phyloP scores from a whole-genome alignment of 2,329 filamentous ascomycete genomes.

The Ascosphaera aggregata region DNA sequence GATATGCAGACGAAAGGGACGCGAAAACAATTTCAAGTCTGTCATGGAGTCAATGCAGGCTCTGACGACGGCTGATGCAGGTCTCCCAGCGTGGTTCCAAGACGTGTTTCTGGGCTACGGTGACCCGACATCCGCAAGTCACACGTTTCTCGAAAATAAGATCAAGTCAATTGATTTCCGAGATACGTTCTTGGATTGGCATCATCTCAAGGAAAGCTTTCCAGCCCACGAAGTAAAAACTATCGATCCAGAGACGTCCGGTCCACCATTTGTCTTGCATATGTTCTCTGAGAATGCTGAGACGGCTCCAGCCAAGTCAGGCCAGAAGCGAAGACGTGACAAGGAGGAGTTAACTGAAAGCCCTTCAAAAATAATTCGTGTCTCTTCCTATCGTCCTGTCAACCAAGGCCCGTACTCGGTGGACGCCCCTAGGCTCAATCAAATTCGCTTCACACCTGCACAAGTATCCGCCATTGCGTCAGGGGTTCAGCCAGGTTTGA shows the following conservation, averaged over 20 bases:
- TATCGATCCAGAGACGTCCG: conserved; percentile 48
- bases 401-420: conserved; percentile 79
- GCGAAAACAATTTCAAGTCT: conserved; percentile 94
- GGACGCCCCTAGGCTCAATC: conserved; percentile 61
- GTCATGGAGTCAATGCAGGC: conserved; percentile 79
- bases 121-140: conserved; percentile 69
- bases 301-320: conserved; percentile 32
- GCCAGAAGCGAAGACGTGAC: conserved; percentile 61
- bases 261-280: conserved; percentile 71
- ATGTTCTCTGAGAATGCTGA: conserved; percentile 29
- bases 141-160: conserved; percentile 57
- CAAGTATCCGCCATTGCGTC: conserved; percentile 87
- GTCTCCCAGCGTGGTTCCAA: conserved; percentile 75
- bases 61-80: conserved; percentile 62
- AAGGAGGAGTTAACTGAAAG: conserved; percentile 45
- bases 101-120: conserved; percentile 97
- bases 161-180: conserved; percentile 66
- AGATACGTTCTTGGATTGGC: conserved; percentile 90
- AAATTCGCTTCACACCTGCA: conserved; percentile 68
- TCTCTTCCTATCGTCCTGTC: conserved; percentile 72
- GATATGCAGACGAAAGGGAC: conserved; percentile 54
- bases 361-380: conserved; percentile 44
- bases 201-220: conserved; percentile 73
- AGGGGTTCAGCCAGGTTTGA: conserved; percentile 81
- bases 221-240: conserved; percentile 74